Conservation (phyloP, 306 rosid species). For the Dryas drummondii region DNA sequence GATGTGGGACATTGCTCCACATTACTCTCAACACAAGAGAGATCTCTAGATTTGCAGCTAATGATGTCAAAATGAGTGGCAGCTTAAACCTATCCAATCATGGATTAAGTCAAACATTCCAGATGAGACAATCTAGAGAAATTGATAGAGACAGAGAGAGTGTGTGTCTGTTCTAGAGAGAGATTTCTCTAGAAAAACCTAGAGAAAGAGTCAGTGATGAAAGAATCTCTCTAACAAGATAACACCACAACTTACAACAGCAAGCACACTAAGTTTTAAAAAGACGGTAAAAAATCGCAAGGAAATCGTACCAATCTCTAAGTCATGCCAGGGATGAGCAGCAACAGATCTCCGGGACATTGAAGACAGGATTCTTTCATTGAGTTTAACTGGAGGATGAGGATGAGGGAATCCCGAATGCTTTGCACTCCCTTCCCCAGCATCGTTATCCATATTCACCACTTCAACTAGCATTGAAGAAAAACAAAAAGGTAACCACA, state of each 20-base stretch:
- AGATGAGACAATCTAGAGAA: too few species aligned
- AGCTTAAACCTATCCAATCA: neutral
- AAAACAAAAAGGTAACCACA: neutral
- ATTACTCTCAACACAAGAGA: too few species aligned
- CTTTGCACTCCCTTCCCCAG: constrained; percentile 46
- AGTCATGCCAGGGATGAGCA: constrained; percentile 99
- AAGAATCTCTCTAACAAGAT: too few species aligned
- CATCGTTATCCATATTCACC: constrained; percentile 55
- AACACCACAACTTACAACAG: neutral
- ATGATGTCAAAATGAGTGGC: neutral
- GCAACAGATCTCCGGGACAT: constrained; percentile 83
- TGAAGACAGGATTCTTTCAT: constrained; percentile 88
- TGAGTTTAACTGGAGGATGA: constrained; percentile 38
- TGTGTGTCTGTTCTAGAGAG: too few species aligned
- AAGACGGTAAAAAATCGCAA: neutral
- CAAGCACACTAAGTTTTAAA: neutral
- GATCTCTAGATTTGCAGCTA: neutral
- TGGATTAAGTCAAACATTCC: too few species aligned
- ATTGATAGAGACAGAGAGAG: too few species aligned
- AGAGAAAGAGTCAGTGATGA: too few species aligned
- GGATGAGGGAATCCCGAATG: constrained; percentile 26
- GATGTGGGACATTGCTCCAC: too few species aligned
- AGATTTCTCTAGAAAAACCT: too few species aligned
- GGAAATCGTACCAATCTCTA: constrained; percentile 69
- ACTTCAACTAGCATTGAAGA: constrained; percentile 21